Evolutionary conservation across 2,329 filamentous ascomycete species (phyloP), one percentile per base, ranked within the genome.

Genomic region (Ilyonectria sp.): DNA sequence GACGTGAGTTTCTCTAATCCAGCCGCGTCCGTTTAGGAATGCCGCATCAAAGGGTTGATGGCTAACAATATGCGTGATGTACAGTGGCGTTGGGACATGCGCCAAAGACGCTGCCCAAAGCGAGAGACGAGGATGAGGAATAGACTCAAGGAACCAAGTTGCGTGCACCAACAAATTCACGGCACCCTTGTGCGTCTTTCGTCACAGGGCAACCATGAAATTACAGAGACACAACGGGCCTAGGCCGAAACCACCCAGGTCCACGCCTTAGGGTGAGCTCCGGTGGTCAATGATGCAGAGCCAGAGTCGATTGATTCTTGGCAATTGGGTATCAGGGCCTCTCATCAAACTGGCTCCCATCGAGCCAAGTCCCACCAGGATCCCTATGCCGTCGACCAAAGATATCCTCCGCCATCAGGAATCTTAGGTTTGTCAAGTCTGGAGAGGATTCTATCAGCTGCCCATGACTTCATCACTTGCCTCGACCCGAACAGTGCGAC

Each of bases 1-100:
- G 85, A 77, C 73, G 85, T 86, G 65, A 79, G 85, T 82, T 40
- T 15, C 17, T 23, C 31, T 13, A 13, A 2, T 15, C 7, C 8
- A 15, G 10, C 5, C 2, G 11, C 4, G 5, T 1, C 0, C 10
- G 8, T 33, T 15, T 4, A 2, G 13, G 29, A 31, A 6, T 6
- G 9, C 17, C 17, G 17, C 8, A n/a, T 15, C 17, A 5, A 17
- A 11, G 13, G 44, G 13, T 9, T 46, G 50, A 31, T 35, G 37
- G 37, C 67, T 72, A 55, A 69, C 31, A n/a, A 2, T 5, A 10
- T 13, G 4, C 49, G 15, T 52, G n/a, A 35, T 35, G 29, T 31
- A 17, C 10, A 81, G 78, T 82, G 70, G 78, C 70, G 6, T 64
- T 80, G 52, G 79, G 79, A 7, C 74, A 78, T 59, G 67, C 74